Conservation (phyloP, 2,329 filamentous ascomycete species). For the Escovopsis weberi region DNA sequence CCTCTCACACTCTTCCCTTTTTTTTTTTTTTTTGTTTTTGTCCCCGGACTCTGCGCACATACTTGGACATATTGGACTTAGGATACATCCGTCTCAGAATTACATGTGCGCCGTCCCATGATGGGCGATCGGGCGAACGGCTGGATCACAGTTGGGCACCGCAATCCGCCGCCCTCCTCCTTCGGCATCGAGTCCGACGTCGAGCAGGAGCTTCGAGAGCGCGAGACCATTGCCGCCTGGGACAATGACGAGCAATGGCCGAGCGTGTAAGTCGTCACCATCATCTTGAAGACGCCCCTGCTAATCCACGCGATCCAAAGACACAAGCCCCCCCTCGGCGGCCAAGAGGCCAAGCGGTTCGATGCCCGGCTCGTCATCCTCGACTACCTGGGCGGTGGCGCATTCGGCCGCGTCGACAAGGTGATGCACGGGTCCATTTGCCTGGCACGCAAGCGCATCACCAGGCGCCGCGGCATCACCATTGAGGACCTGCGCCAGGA, state of each 20-base stretch:
- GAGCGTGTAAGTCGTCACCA: slow-evolving; percentile 14
- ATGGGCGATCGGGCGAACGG: slow-evolving; percentile 18
- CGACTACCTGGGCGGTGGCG: slow-evolving; percentile 26
- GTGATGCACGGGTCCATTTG: slow-evolving; percentile 26
- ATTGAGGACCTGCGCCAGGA: slow-evolving; percentile 30
- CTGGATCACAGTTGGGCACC: slow-evolving; percentile 20
- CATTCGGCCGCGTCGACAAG: slow-evolving; percentile 30
- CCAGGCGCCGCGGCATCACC: slow-evolving; percentile 19
- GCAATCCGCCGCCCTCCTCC: slow-evolving; percentile 8
- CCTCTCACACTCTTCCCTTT: too few species aligned
- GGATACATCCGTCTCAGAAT: too few species aligned
- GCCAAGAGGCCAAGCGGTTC: slow-evolving; percentile 20
- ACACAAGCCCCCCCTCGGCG: slow-evolving; percentile 16
- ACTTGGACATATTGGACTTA: too few species aligned
- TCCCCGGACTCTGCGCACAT: too few species aligned
- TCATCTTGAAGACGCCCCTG: too few species aligned
- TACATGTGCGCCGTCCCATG: slow-evolving; percentile 2
- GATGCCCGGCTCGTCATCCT: slow-evolving; percentile 17
- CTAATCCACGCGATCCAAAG: slow-evolving; percentile 6
- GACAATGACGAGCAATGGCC: slow-evolving; percentile 20
- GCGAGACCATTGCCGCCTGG: slow-evolving; percentile 17
- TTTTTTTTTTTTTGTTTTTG: too few species aligned
- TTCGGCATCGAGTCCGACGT: slow-evolving; percentile 13
- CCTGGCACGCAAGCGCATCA: slow-evolving; percentile 30
- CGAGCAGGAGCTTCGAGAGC: slow-evolving; percentile 17